Evolutionary conservation across 345 rosid species (phyloP), one percentile per base, ranked within the genome.

Genomic region (Dovyalis caffra): DNA sequence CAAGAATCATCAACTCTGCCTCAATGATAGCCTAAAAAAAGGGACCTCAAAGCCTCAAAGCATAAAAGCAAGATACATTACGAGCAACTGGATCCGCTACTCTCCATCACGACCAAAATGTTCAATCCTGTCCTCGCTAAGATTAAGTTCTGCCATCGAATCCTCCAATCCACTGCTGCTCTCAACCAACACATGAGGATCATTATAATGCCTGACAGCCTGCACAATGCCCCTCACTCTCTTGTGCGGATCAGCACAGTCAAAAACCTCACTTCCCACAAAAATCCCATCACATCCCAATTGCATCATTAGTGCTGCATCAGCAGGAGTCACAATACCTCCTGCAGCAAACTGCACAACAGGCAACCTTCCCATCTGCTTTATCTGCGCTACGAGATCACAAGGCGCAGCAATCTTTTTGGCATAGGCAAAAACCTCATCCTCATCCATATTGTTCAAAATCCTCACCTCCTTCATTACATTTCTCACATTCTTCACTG

Each of bases 401-500:
- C 69, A 79, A 45, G 87, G 85, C 8, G 81, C 76, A 2, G 70
- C 74, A 35, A 80, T 78, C 60, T 78, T 70, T 75, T 70, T 75
- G 0, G 84, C 74, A 47, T 80, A 81, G 11, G 78, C 53, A 63
- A 80, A 76, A 9, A 83, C 86, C 74, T 80, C 88, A 37, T 87
- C 86, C 26, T 84, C 92, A 51, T 87, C 88, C 86, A 83, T 84
- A 53, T 85, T 79, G 11, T 65, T 84, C 86, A 90, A 34, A 7
- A 68, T 61, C 75, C 88, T 82, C 2, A 87, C 77, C 63, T 79
- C 77, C 29, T 80, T 78, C 88, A 80, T 87, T 67, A 90, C 66
- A 38, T 76, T 75, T 78, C 91, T 90, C 71, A 90, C 86, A 74
- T 64, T 86, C 82, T 10, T 72, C 40, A 89, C 84, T 0, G 89